Conservation (phyloP, 2,329 filamentous ascomycete species). For the Neonectria sp. region DNA sequence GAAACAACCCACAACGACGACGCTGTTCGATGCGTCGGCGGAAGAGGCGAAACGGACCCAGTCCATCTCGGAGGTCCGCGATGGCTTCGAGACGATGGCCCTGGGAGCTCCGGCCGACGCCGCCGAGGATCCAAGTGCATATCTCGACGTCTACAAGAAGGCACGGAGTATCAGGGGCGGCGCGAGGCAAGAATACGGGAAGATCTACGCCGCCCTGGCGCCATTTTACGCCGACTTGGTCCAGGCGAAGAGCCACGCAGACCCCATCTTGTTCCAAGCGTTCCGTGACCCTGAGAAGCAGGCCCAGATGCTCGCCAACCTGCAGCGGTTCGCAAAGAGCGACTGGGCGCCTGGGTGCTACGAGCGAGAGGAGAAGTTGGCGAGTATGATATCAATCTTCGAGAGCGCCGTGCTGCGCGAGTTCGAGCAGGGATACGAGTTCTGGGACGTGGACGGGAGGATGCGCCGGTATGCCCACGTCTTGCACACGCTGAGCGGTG, state of each 20-base stretch:
- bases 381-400: slow-evolving; percentile 84
- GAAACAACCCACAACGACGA: slow-evolving; percentile 57
- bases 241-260: slow-evolving; percentile 78
- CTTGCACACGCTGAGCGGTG: slow-evolving; percentile 85
- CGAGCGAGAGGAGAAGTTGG: slow-evolving; percentile 79
- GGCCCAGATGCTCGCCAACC: slow-evolving; percentile 88
- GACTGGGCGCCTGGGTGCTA: slow-evolving; percentile 85
- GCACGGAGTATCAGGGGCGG: slow-evolving; percentile 86
- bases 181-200: slow-evolving; percentile 92
- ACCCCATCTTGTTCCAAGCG: slow-evolving; percentile 87
- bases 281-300: slow-evolving; percentile 93
- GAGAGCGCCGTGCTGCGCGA: slow-evolving; percentile 92
- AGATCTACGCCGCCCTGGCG: slow-evolving; percentile 87
- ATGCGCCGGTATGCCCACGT: slow-evolving; percentile 95
- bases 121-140: slow-evolving; percentile 72
- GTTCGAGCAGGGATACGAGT: slow-evolving; percentile 93
- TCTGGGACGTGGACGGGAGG: slow-evolving; percentile 87
- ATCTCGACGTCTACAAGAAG: slow-evolving; percentile 78
- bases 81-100: slow-evolving; percentile 87
- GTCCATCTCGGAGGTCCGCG: slow-evolving; percentile 55
- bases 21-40: slow-evolving; percentile 80
- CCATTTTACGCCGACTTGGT: slow-evolving; percentile 91
- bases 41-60: slow-evolving; percentile 74
- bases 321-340: slow-evolving; percentile 83
- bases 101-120: slow-evolving; percentile 65